Base-by-base conservation (phyloP, 2,329 filamentous ascomycete species). In the Westerdykella ornata region DNA sequence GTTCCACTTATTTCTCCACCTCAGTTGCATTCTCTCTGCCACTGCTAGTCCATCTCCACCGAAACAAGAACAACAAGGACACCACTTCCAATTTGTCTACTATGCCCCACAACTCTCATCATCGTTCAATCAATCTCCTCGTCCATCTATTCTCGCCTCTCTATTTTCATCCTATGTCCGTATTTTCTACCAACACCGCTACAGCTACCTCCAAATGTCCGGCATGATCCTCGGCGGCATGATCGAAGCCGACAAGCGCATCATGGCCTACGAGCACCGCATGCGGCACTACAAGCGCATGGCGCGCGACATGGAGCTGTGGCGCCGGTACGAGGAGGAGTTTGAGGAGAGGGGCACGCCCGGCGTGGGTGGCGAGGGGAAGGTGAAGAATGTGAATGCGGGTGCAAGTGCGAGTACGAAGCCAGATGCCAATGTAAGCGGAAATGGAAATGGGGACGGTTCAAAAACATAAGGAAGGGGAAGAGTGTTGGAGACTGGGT, bases 141-240 rank as follows among this genome's bases (percentile, higher is more conserved):
- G 39, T n/a, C 20, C 30, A 12, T 38, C 36, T 29, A n/a, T 33
- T 34, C 26, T 32, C 7, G 29, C n/a, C 19, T n/a, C 16, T 41
- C 17, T 34, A 29, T 34, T 32, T 15, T 14, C 18, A 37, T 47
- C n/a, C 4, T 16, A 17, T 7, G 5, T 42, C 13, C 28, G 14
- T 36, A 17, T 2, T 20, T 11, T 16, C 34, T 36, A 9, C n/a
- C 34, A 36, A 22, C 13, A 42, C 17, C 22, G 22, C 6, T 19
- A 36, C 56, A 89, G 85, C 20, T 90, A 87, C 59, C 71, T 89
- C 13, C 84, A 88, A 63, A 87, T 88, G 82, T 85, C 82, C n/a
- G 82, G 80, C 45, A 89, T 89, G 85, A 81, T 85, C n/a, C 57
- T 87, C 26, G 85, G 85, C 33, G 75, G 80, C 56, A 85, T 85